phyloP scores from a whole-genome alignment of 352 stramenopile species.

The Phytophthora fragariae region DNA sequence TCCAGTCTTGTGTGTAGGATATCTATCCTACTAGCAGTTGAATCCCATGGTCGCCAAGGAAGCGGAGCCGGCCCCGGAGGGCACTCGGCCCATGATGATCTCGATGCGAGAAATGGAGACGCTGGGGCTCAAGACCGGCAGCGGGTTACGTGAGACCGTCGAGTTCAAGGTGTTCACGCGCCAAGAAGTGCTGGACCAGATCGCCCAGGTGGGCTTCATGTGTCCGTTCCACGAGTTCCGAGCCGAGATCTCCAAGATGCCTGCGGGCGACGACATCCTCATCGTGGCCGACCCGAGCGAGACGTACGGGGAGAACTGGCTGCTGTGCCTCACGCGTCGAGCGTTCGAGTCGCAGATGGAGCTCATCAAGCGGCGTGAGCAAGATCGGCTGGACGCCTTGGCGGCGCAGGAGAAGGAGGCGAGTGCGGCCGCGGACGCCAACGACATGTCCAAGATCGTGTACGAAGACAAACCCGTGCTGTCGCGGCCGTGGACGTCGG shows the following conservation, averaged over 20 bases:
- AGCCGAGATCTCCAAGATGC: slow-evolving; percentile 69
- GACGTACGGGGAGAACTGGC: slow-evolving; percentile 88
- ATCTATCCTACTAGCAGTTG: no score
- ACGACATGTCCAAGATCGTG: slow-evolving; percentile 64
- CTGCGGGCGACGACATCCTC: slow-evolving; percentile 71
- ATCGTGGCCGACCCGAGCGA: slow-evolving; percentile 80
- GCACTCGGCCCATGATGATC: slow-evolving; percentile 85
- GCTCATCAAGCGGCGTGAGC: slow-evolving; percentile 56
- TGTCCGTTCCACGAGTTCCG: slow-evolving; percentile 82
- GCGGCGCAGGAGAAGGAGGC: slow-evolving; percentile 44
- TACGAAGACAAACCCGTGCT: slow-evolving; percentile 82
- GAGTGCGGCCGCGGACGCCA: slow-evolving; percentile 34
- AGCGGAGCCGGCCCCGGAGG: slow-evolving; percentile 62
- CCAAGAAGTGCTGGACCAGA: slow-evolving; percentile 76
- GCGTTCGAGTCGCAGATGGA: slow-evolving; percentile 76
- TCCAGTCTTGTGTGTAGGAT: slow-evolving; percentile 15
- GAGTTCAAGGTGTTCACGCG: slow-evolving; percentile 77
- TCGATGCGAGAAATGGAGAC: slow-evolving; percentile 89
- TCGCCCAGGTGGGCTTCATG: slow-evolving; percentile 84
- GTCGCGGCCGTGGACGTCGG: slow-evolving; percentile 62
- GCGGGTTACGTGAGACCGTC: slow-evolving; percentile 77
- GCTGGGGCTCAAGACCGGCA: slow-evolving; percentile 80
- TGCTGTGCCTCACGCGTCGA: slow-evolving; percentile 75
- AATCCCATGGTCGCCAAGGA: slow-evolving; percentile 39
- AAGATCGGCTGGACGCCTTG: slow-evolving; percentile 56